phyloP scores from a whole-genome alignment of 2,329 filamentous ascomycete genomes.

The Fusarium goolgardi region DNA sequence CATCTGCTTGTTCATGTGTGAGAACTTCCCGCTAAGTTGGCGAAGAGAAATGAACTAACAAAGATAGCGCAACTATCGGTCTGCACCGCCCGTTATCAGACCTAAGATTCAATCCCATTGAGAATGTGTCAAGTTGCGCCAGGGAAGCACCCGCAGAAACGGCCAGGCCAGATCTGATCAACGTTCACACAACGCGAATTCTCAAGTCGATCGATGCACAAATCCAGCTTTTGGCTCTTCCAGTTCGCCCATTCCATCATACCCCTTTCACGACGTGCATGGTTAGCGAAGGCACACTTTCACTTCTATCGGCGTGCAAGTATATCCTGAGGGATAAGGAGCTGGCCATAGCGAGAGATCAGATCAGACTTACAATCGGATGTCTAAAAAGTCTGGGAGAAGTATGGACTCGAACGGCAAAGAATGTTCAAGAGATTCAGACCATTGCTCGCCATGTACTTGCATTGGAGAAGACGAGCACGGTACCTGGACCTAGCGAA shows the following conservation, averaged over 20 bases:
- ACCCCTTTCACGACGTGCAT: conserved; percentile 36
- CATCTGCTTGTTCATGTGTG: conserved; percentile 37
- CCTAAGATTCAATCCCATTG: conserved; percentile 30
- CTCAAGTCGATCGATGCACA: conserved; percentile 33
- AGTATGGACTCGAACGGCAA: conserved; percentile 32
- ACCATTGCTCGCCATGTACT: conserved; percentile 38
- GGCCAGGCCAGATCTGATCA: conserved; percentile 22
- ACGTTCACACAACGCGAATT: conserved; percentile 31
- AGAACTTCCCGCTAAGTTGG: accelerated
- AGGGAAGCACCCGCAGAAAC: conserved; percentile 21
- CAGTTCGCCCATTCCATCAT: conserved; percentile 21
- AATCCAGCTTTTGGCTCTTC: conserved; percentile 24
- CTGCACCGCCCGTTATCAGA: conserved; percentile 34
- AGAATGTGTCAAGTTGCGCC: conserved; percentile 30
- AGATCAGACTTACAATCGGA: conserved; percentile 33
- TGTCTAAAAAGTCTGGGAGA: conserved; percentile 24
- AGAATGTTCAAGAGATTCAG: conserved; percentile 35
- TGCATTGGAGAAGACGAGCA: not conserved
- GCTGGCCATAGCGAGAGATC: conserved; percentile 26
- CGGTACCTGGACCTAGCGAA: not conserved
- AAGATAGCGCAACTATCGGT: conserved; percentile 26
- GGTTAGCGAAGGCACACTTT: conserved; percentile 35
- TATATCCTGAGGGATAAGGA: conserved; percentile 20
- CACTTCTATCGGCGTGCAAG: conserved; percentile 26
- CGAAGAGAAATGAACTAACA: not conserved